Percentiles rank a stretch among this genome's conserved stretches.
Evolutionary conservation across 306 rosid genomes (phyloP).

Genomic region (Rosa chinensis): DNA sequence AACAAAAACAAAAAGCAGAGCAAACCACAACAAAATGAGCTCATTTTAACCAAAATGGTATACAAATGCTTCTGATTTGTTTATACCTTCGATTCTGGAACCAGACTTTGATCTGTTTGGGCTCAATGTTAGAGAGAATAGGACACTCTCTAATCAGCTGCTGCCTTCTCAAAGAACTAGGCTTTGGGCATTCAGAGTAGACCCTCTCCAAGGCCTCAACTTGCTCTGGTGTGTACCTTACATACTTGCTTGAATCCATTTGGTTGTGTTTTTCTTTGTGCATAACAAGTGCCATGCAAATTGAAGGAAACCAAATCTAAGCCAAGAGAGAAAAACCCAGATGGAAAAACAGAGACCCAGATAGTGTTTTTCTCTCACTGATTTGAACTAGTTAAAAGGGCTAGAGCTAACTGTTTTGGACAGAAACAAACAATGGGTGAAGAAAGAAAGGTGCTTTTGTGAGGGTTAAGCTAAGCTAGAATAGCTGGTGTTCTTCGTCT

Average conservation of each 20-base stretch:
- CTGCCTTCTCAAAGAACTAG: constrained; percentile 86
- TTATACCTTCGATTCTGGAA: constrained; percentile 90
- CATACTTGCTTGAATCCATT: constrained; percentile 90
- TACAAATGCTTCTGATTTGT: neutral
- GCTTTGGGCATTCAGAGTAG: constrained; percentile 92
- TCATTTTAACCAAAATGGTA: neutral
- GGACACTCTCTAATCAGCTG: constrained; percentile 96
- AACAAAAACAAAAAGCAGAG: neutral
- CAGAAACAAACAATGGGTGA: constrained; percentile 7
- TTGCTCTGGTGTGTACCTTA: constrained; percentile 92
- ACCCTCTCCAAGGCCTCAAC: constrained; percentile 97
- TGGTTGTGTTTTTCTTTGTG: constrained; percentile 51
- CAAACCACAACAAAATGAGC: neutral
- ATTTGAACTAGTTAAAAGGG: neutral
- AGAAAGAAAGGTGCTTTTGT: constrained; percentile 24
- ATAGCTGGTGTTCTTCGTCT: constrained; percentile 35
- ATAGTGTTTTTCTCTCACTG: neutral
- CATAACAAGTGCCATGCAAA: constrained; percentile 69
- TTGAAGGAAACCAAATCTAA: neutral
- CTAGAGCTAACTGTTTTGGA: constrained; percentile 1
- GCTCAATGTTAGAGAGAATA: constrained; percentile 84
- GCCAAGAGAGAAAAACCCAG: constrained; percentile 6
- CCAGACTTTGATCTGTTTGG: constrained; percentile 99
- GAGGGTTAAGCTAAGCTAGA: neutral
- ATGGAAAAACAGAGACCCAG: constrained; percentile 7